Percentiles rank a stretch among this genome's conserved stretches.
These are phyloP conservation scores for Stachybotrys echinatus DNA, from an alignment of 2,329 filamentous ascomycete genomes.

Conservation along the genomic window DNA sequence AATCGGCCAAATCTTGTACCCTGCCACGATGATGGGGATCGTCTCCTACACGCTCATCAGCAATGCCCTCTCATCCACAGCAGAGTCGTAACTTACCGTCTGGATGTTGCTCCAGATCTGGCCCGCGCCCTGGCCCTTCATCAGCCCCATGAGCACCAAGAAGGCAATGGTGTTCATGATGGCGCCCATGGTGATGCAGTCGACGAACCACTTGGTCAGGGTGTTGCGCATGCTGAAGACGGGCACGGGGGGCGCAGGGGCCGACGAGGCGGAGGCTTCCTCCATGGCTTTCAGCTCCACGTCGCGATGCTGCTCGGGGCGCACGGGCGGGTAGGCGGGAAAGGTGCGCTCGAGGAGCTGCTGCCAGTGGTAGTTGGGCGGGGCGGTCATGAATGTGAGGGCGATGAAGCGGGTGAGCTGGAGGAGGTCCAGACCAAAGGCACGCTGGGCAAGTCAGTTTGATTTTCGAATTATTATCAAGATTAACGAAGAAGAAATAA, in stretches of 20 bases:
- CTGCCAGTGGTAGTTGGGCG: constrained; percentile 56
- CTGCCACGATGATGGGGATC: constrained; percentile 41
- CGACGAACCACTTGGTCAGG: constrained; percentile 43
- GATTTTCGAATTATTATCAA: not conserved
- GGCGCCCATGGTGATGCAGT: constrained; percentile 42
- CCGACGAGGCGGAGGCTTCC: constrained; percentile 13
- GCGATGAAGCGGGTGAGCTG: constrained; percentile 50
- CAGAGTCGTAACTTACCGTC: constrained; percentile 15
- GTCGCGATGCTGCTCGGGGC: constrained; percentile 12
- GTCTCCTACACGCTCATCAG: constrained; percentile 27
- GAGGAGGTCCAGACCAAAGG: constrained; percentile 39
- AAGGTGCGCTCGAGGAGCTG: constrained; percentile 47
- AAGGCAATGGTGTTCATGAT: constrained; percentile 42
- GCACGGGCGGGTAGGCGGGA: constrained; percentile 34
- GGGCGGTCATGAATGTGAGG: constrained; percentile 46
- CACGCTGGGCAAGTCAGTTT: constrained; percentile 11
- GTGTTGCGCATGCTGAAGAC: constrained; percentile 37
- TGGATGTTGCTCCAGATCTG: constrained; percentile 34
- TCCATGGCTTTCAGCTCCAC: constrained; percentile 22
- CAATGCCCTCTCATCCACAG: no score
- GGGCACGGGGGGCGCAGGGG: constrained; percentile 11
- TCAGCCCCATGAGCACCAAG: constrained; percentile 39
- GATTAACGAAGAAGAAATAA: not conserved
- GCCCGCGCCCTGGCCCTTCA: constrained; percentile 32
- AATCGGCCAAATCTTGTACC: constrained; percentile 47